Percentiles rank a stretch among this genome's conserved stretches.
phyloP scores from a whole-genome alignment of 1,284 basidiomycete species.

The Trametes versicolor region DNA sequence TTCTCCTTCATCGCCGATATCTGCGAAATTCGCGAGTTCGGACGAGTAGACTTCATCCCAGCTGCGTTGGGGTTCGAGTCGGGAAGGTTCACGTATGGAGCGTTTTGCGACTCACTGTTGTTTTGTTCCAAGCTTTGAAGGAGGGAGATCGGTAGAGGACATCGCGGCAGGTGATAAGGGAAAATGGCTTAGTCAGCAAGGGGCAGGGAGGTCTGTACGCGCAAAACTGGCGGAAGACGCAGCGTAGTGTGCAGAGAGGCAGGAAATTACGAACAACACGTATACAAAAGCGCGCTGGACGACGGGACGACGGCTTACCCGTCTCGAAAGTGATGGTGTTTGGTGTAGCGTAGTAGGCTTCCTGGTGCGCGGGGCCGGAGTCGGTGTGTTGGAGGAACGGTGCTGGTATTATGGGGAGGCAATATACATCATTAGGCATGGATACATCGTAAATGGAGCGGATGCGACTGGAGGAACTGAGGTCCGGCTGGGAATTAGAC shows the following conservation, averaged over 20 bases:
- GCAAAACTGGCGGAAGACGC: not conserved
- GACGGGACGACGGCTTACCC: too few relatives aligned
- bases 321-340: too few relatives aligned
- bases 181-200: slow-evolving; percentile 44
- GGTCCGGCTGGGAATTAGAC: slow-evolving; percentile 2
- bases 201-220: not conserved
- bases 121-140: slow-evolving; percentile 60
- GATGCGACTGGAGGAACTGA: slow-evolving; percentile 2
- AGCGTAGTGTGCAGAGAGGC: not conserved
- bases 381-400: slow-evolving; percentile 3
- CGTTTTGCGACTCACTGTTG: slow-evolving; percentile 49
- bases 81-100: too few relatives aligned
- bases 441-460: slow-evolving; percentile 31
- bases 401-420: slow-evolving; percentile 34
- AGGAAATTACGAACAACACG: not conserved
- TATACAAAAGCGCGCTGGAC: too few relatives aligned
- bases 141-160: slow-evolving; percentile 41
- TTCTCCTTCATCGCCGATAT: slow-evolving; percentile 90
- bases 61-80: slow-evolving; percentile 47
- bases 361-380: not conserved
- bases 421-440: slow-evolving; percentile 37
- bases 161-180: slow-evolving; percentile 34
- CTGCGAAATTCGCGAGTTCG: slow-evolving; percentile 81
- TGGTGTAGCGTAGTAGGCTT: not conserved
- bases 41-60: slow-evolving; percentile 79